These are phyloP conservation scores for Cymbidium sinense DNA, from an alignment of 106 monocot species.

Conservation along the genomic window DNA sequence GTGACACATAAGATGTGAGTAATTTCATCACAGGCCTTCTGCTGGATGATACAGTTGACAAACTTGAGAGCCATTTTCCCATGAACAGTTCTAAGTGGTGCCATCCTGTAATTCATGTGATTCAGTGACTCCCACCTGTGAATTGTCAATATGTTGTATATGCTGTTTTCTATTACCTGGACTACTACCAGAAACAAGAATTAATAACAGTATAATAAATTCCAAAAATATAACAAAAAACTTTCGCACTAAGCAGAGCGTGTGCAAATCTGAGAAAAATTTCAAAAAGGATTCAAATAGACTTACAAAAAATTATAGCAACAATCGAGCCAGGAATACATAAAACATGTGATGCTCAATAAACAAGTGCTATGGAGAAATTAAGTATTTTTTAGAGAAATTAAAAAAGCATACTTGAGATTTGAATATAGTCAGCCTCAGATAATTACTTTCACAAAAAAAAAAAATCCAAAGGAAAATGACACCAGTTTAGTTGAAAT, in stretches of 20 bases:
- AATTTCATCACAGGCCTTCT: conserved; percentile 20
- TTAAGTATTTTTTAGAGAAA: too few species aligned
- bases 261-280: background rate
- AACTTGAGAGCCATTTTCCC: conserved; percentile 27
- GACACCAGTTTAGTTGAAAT: too few species aligned
- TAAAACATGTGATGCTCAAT: too few species aligned
- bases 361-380: too few species aligned
- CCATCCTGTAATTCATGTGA: conserved; percentile 37
- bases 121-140: conserved; percentile 54
- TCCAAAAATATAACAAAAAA: background rate
- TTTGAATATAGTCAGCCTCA: too few species aligned
- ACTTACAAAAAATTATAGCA: background rate
- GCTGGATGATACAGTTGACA: conserved; percentile 31
- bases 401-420: too few species aligned
- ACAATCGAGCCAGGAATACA: too few species aligned
- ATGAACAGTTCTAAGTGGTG: conserved; percentile 31
- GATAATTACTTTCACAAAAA: too few species aligned
- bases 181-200: conserved; percentile 9
- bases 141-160: conserved; percentile 24
- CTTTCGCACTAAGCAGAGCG: background rate
- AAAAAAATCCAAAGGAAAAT: too few species aligned
- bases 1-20: conserved; percentile 31
- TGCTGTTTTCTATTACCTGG: conserved; percentile 19
- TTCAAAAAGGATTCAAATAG: background rate
- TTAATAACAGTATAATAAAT: background rate